Evolutionary conservation across 768 basidiomycete species (phyloP).

Genomic region (Kwoniella botswanensis): DNA sequence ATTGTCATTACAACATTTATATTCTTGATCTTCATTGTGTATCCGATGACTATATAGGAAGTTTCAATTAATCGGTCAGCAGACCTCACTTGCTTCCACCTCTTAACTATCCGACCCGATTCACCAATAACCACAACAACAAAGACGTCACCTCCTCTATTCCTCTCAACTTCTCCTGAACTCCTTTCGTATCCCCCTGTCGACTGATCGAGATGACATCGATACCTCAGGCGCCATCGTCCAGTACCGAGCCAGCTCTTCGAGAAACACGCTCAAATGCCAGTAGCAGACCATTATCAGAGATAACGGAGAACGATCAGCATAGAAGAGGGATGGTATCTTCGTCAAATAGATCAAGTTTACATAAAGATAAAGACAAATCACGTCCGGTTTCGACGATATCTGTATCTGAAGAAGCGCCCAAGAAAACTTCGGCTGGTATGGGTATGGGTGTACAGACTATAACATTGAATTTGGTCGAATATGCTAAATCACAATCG

Average conservation of each 20-base stretch:
- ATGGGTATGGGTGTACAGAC: slow-evolving; percentile 37
- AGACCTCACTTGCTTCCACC: no score
- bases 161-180: background rate
- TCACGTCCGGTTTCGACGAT: background rate
- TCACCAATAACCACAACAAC: background rate
- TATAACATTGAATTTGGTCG: slow-evolving; percentile 47
- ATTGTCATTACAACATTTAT: no score
- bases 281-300: slow-evolving; percentile 40
- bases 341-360: slow-evolving; percentile 30
- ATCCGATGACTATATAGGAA: no score
- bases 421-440: slow-evolving; percentile 8
- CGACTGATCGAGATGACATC: background rate
- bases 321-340: slow-evolving; percentile 22
- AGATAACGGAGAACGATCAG: slow-evolving; percentile 46
- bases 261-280: background rate
- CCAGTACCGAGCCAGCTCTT: background rate
- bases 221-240: background rate
- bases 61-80: no score
- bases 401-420: slow-evolving; percentile 8
- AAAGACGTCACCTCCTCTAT: background rate
- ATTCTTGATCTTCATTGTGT: no score
- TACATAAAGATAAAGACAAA: slow-evolving; percentile 12
- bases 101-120: no score
- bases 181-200: background rate
- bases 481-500: slow-evolving; percentile 37